Evolutionary conservation across 2,329 filamentous ascomycete genomes (phyloP).

Genomic region (Podosphaera leucotricha): DNA sequence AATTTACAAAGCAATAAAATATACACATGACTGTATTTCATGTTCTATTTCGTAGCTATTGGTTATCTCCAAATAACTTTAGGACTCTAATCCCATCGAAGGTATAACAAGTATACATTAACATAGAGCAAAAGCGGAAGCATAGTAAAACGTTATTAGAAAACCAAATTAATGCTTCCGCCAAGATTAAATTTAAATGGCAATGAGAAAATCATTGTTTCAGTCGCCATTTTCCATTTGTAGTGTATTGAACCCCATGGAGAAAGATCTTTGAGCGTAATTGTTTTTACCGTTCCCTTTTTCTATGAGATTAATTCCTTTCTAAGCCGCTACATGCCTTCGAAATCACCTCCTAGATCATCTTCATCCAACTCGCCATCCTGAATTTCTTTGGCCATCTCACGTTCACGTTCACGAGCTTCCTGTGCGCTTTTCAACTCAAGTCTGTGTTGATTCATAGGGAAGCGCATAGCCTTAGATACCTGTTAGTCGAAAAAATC

Average conservation of each 20-base stretch:
- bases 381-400: conserved; percentile 97
- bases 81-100: background rate
- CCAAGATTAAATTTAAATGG: too few species aligned
- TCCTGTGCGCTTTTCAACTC: conserved; percentile 97
- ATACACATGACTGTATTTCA: too few species aligned
- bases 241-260: too few species aligned
- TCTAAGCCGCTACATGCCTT: conserved; percentile 46
- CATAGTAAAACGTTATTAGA: too few species aligned
- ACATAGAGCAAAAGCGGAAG: background rate
- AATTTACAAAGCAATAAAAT: too few species aligned
- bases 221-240: too few species aligned
- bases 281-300: too few species aligned
- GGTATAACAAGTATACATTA: background rate
- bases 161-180: too few species aligned
- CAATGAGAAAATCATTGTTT: too few species aligned
- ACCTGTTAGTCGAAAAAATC: conserved; percentile 2
- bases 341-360: conserved; percentile 85
- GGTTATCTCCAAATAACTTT: background rate
- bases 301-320: too few species aligned
- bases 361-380: conserved; percentile 94
- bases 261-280: too few species aligned
- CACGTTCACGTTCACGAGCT: conserved; percentile 83
- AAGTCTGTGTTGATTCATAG: conserved; percentile 95
- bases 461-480: conserved; percentile 78
- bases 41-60: too few species aligned